Base-by-base conservation (phyloP, 106 monocot genomes). In the Narthecium ossifragum region DNA sequence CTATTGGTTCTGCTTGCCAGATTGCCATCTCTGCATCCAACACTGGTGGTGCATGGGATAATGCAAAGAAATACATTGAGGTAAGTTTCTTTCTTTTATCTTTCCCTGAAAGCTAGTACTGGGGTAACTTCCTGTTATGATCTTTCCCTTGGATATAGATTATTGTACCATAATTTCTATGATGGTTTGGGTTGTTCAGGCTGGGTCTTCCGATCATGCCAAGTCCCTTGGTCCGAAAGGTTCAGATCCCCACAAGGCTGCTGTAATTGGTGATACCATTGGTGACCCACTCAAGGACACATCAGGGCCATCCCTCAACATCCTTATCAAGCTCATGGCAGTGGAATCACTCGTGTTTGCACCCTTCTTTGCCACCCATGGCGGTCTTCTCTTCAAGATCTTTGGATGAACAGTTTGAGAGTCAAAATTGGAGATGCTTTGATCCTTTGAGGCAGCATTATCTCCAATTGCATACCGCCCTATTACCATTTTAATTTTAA, bases 11-110 rank as follows among this genome's bases (percentile, higher is more conserved):
- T 21, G 2, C 21, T 45, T 51, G 37, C 17, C n/a, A 83, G 78
- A 57, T 84, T 61, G 84, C 84, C 23, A 84, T 84, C 30, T 84
- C 78, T 17, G 78, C 84, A 30, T 84, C 84, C 32, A 84, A 73
- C 79, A 79, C 78, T 34, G 78, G 78, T 30, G 78, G 78, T 51
- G 78, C 78, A 14, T 78, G 78, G 78, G 78, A 78, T 34, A 79
- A 79, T 55, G 79, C 79, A 15, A 79, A 79, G 79, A 79, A 79
- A 26, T 79, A 79, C 37, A 79, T 79, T 17, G 79, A 79, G 79
- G 79, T 79, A 60, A 52, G n/a, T n/a, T n/a, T n/a, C n/a, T n/a
- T n/a, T n/a, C n/a, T n/a, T n/a, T n/a, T n/a, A n/a, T n/a, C n/a
- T n/a, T n/a, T n/a, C n/a, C n/a, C n/a, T n/a, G n/a, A n/a, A n/a